Base-by-base conservation (phyloP, 2,329 filamentous ascomycete species). In the Plectosphaerella plurivora region DNA sequence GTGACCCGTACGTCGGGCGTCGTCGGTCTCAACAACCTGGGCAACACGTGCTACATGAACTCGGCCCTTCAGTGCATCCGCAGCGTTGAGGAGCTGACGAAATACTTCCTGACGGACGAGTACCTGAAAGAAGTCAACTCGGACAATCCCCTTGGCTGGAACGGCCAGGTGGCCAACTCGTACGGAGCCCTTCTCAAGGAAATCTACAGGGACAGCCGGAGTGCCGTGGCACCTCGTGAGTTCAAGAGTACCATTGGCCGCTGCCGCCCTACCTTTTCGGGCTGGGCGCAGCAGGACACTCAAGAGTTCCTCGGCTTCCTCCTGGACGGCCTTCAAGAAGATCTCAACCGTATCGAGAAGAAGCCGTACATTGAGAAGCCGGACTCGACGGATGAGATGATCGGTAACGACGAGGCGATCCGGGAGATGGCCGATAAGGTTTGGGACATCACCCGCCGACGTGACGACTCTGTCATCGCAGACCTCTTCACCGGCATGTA, bases 41-140 rank as follows among this genome's bases (percentile, higher is more conserved):
- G 94, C 47, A 99, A 99, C 64, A 97, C 94, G 0, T 99, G 94
- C 71, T 99, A 99, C 73, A 97, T 97, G 92, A 97, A 97, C 69
- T 96, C 93, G 20, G 94, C 94, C 10, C 76, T 97, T 51, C 94
- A 99, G 67, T 99, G 94, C 67, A 83, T 99, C 49, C 86, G 93
- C 49, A 95, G 90, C 61, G 91, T 97, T 0, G 90, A 96, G 65
- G 94, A 99, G 69, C 74, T 99, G 57, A 93, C 91, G 5, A 86
- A 91, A 63, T 99, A 96, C 69, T 97, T 99, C 69, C 70, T 97
- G 48, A 78, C 82, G 49, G 80, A 85, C 54, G 81, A 86, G 56
- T 91, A 89, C 70, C 83, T 87, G 61, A 74, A 78, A 49, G 93
- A 99, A 63, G 79, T 97, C 59, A 99, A 99, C 68, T 77, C 82